Base-by-base conservation (phyloP, 1,284 basidiomycete species). In the Cutaneotrichosporon dermatis region DNA sequence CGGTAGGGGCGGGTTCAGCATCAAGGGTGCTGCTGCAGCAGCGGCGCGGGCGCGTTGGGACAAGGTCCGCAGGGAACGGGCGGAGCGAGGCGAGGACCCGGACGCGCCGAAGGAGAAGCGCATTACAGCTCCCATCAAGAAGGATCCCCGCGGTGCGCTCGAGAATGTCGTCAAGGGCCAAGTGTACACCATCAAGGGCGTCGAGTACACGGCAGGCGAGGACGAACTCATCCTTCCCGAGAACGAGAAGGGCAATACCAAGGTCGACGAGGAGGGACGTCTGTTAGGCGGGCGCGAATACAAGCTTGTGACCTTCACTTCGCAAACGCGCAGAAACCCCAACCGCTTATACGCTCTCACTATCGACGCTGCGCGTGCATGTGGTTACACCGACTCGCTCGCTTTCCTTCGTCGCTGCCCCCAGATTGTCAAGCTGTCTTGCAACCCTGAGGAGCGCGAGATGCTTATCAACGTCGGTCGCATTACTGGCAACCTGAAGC, bases 341-440 rank as follows among this genome's bases (percentile, higher is more conserved):
- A 84, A 90, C 52, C 85, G 89, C 54, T 82, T 87, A 63, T 99
- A 97, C 80, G 90, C 96, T 83, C 88, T 99, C 48, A 92, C 95
- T 10, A 97, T 99, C 64, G 95, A 99, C 72, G 94, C 93, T 4
- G 95, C 95, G 0, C 86, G 95, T 34, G 90, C 90, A 4, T 93
- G 91, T 43, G 96, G 95, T 1, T 98, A 93, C 79, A 86, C 92
- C 58, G 96, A 99, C 77, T 97, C 94, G 9, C 81, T 98, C 10
- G 97, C 96, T 77, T 97, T 98, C 76, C 95, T 97, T 79, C 88
- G 96, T 10, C 84, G 90, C 6, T 95, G 95, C 69, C 86, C 87
- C 0, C 84, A 91, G 39, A 88, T 96, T 25, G 83, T 92, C 81
- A 98, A 98, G 78, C 82, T 96, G 57, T 88, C 88, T 65, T 89